phyloP scores from a whole-genome alignment of 2,329 filamentous ascomycete species.

The Phialocephala sp. region DNA sequence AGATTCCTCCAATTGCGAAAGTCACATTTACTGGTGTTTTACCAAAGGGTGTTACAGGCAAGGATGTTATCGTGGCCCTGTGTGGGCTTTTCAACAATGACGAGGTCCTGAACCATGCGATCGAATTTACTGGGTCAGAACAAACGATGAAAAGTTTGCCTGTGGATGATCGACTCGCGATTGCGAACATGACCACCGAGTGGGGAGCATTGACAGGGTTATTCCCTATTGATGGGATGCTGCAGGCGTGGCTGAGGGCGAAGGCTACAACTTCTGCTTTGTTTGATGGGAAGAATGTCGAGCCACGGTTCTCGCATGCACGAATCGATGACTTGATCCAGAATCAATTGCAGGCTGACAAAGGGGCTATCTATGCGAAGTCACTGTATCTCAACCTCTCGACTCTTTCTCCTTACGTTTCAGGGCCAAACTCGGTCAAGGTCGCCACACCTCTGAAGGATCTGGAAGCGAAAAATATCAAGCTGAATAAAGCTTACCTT shows the following conservation, averaged over 20 bases:
- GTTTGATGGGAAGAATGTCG: slow-evolving; percentile 52
- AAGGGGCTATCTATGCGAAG: slow-evolving; percentile 82
- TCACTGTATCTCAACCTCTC: slow-evolving; percentile 81
- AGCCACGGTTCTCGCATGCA: slow-evolving; percentile 72
- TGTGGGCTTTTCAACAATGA: slow-evolving; percentile 86
- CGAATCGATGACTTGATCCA: slow-evolving; percentile 74
- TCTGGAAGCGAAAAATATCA: slow-evolving; percentile 75
- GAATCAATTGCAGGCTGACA: slow-evolving; percentile 72
- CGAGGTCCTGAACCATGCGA: slow-evolving; percentile 87
- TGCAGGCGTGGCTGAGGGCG: slow-evolving; percentile 74
- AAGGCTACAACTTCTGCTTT: slow-evolving; percentile 78
- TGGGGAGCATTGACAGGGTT: slow-evolving; percentile 75
- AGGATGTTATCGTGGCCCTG: slow-evolving; percentile 91
- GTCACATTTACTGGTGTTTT: slow-evolving; percentile 78
- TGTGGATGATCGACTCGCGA: slow-evolving; percentile 75
- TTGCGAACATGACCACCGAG: slow-evolving; percentile 82
- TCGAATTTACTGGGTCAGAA: slow-evolving; percentile 85
- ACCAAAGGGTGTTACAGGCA: slow-evolving; percentile 83
- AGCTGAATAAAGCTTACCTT: slow-evolving; percentile 83
- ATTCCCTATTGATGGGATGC: slow-evolving; percentile 79
- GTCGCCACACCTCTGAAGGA: slow-evolving; percentile 78
- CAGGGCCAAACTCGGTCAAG: slow-evolving; percentile 92
- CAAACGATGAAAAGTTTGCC: slow-evolving; percentile 76
- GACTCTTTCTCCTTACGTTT: slow-evolving; percentile 81
- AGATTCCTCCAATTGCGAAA: slow-evolving; percentile 82